Percentiles rank a stretch among this genome's conserved stretches.
phyloP scores from a whole-genome alignment of 2,329 filamentous ascomycete species.

The Trichoderma koningiopsis region DNA sequence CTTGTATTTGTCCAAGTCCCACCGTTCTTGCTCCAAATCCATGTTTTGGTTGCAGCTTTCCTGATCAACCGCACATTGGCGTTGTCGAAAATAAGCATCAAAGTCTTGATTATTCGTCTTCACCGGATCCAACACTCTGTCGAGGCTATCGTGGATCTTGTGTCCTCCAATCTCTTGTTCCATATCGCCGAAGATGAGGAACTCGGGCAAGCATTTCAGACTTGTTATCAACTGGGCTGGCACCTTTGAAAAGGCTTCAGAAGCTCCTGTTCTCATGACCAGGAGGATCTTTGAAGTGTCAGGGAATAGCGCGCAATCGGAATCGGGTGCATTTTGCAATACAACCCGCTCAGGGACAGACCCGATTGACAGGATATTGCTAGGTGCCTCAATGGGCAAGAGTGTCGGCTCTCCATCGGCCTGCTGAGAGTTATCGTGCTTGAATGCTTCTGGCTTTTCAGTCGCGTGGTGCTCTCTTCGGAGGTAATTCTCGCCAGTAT shows the following conservation, averaged over 20 bases:
- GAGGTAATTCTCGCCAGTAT: constrained; percentile 13
- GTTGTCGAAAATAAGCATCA: constrained; percentile 49
- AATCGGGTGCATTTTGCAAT: constrained; percentile 22
- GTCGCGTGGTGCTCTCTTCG: background rate
- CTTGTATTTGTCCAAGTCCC: constrained; percentile 64
- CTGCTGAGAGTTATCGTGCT: background rate
- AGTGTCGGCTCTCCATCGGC: too few species aligned
- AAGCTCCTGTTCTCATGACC: constrained; percentile 61
- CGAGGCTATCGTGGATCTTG: constrained; percentile 50
- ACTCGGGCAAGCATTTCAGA: constrained; percentile 52
- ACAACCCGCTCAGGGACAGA: background rate
- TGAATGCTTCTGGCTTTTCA: background rate
- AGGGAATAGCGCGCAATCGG: constrained; percentile 44
- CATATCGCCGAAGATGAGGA: constrained; percentile 62
- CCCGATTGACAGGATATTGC: background rate
- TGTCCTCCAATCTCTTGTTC: constrained; percentile 50
- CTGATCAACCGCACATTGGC: constrained; percentile 49
- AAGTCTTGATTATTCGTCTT: constrained; percentile 54
- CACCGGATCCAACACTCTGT: constrained; percentile 46
- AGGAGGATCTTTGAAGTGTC: constrained; percentile 51
- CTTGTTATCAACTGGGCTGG: constrained; percentile 58
- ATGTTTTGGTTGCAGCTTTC: constrained; percentile 46
- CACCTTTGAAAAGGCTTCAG: constrained; percentile 54
- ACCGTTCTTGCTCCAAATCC: constrained; percentile 41
- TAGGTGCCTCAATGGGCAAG: background rate